Evolutionary conservation across 1,284 basidiomycete species (phyloP).

Genomic region (Chalciporus sp.): DNA sequence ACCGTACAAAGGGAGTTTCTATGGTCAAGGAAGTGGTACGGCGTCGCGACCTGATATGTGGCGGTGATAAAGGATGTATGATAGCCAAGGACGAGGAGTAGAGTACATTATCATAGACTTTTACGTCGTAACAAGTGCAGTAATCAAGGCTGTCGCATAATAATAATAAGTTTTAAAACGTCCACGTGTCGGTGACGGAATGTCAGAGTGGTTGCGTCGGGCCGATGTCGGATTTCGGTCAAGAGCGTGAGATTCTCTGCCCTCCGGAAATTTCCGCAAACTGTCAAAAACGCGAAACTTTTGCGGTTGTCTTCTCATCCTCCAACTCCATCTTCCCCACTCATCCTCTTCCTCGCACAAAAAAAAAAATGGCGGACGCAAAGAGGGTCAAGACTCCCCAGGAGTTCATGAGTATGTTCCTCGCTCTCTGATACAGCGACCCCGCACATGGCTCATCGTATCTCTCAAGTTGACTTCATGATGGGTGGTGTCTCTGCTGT

Average conservation of each 20-base stretch:
- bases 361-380: constrained; percentile 72
- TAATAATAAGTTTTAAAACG: too few relatives aligned
- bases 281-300: constrained; percentile 42
- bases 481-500: constrained; percentile 93
- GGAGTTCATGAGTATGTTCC: constrained; percentile 73
- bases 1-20: constrained; percentile 32
- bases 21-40: constrained; percentile 27
- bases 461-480: constrained; percentile 75
- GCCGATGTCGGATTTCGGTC: constrained; percentile 23
- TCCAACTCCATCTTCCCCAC: constrained; percentile 49
- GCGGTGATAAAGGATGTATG: constrained; percentile 30
- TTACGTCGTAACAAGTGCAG: constrained; percentile 15
- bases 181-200: neutral
- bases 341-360: constrained; percentile 45
- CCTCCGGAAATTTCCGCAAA: constrained; percentile 42
- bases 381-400: constrained; percentile 79
- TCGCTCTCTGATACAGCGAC: constrained; percentile 1
- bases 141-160: neutral
- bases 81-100: constrained; percentile 22
- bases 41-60: constrained; percentile 27
- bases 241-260: constrained; percentile 39
- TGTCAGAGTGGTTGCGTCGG: too few relatives aligned
- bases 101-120: neutral
- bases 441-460: constrained; percentile 3
- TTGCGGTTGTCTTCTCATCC: constrained; percentile 36